Base-by-base conservation (phyloP, 2,329 filamentous ascomycete species). In the Microdochium nivale region DNA sequence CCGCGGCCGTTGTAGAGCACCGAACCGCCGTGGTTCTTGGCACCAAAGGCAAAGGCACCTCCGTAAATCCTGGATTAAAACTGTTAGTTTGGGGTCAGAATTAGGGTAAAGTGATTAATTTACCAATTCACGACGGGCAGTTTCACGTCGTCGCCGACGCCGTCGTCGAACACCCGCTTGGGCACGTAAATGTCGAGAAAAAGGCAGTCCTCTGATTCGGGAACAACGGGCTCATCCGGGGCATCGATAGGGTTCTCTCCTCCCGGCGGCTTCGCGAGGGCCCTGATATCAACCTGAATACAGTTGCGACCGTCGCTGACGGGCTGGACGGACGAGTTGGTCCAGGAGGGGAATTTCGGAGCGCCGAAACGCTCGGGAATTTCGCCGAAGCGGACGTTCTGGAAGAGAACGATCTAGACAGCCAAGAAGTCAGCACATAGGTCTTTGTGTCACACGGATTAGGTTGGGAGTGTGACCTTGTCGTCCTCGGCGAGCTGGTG, bases 131-230 rank as follows among this genome's bases (percentile, higher is more conserved):
- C 60, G 2, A 77, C 72, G 2, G 73, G 73, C 8, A 77, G 59
- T 48, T 61, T 62, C n/a, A 14, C 33, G 33, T 37, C 33, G 33
- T 19, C 16, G 19, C 62, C 55, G 1, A 59, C 61, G 13, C 66
- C 63, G 25, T 67, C 60, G 19, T 65, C 57, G 21, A 75, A 58
- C 0, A 70, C 72, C 51, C 68, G 68, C 7, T 62, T 65, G 3
- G 75, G 75, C 1, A 75, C 73, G 43, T 71, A 71, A n/a, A 78
- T 56, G 55, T 78, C 74, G 13, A 78, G 67, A 55, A 75, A 75
- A 2, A 78, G 65, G 53, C 76, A 78, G 53, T 78, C 74, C 56
- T 77, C 73, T 13, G 58, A 54, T 25, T 59, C 61, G 9, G 40
- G 40, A 7, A 44, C 19, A 19, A 8, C 59, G 2, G 40, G 40